Percentiles rank a stretch among this genome's conserved stretches.
These are phyloP conservation scores for Gigaspora rosea DNA, from an alignment of 192 early-diverging fungal species.

Conservation along the genomic window DNA sequence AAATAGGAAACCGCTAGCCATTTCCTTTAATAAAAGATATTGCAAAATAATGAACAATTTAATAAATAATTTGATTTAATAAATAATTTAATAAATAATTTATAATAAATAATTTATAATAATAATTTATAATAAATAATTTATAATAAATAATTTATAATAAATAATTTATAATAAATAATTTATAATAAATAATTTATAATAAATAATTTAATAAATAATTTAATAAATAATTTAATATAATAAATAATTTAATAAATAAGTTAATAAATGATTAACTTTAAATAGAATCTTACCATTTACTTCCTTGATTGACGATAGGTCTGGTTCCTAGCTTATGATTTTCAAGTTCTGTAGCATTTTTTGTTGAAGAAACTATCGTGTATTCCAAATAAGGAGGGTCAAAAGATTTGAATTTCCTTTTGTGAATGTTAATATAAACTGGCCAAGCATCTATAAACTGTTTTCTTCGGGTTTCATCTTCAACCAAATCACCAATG, in stretches of 20 bases:
- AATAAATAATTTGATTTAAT: too few species aligned
- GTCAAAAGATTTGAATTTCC: conserved; percentile 6
- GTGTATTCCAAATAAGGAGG: conserved; percentile 19
- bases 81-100: too few species aligned
- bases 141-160: too few species aligned
- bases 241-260: too few species aligned
- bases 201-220: too few species aligned
- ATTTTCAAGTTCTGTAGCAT: neutral
- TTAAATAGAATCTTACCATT: conserved; percentile 6
- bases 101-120: too few species aligned
- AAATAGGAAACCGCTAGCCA: neutral
- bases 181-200: too few species aligned
- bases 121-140: too few species aligned
- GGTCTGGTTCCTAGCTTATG: neutral
- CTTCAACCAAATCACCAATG: too few species aligned
- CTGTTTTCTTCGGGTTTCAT: neutral
- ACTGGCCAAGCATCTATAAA: neutral
- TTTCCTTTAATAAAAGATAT: conserved; percentile 4
- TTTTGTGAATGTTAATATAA: neutral
- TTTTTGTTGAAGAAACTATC: neutral
- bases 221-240: too few species aligned
- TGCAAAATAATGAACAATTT: neutral
- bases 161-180: too few species aligned
- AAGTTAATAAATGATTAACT: neutral
- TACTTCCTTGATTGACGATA: neutral